phyloP scores from a whole-genome alignment of 495 filamentous ascomycete species.

The Astrocystis sublimbata region DNA sequence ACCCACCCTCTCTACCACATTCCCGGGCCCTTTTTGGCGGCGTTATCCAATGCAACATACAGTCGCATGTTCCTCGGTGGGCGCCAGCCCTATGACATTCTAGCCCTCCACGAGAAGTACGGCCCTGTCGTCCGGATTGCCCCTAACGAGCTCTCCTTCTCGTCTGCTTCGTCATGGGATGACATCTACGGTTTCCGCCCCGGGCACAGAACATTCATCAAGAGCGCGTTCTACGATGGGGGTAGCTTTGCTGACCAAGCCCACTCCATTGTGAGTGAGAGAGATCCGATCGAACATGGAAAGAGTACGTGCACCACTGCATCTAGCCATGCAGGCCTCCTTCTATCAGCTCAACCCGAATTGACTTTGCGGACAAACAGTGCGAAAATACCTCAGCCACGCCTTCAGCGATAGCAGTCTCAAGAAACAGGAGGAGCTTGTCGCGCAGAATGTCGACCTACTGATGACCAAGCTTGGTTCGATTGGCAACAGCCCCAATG shows the following conservation, averaged over 20 bases:
- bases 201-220: conserved; percentile 31
- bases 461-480: conserved; percentile 36
- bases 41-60: background rate
- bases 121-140: conserved; percentile 39
- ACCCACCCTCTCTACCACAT: background rate
- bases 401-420: conserved; percentile 38
- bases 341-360: background rate
- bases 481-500: conserved; percentile 6
- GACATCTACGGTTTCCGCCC: conserved; percentile 42
- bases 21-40: background rate
- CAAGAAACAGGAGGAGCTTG: conserved; percentile 44
- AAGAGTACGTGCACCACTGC: conserved; percentile 5
- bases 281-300: conserved; percentile 32
- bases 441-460: conserved; percentile 37
- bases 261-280: conserved; percentile 25
- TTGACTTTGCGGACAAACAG: background rate
- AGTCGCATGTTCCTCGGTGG: conserved; percentile 10
- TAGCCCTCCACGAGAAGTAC: background rate
- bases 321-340: background rate
- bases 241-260: conserved; percentile 29
- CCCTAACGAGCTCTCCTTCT: conserved; percentile 29
- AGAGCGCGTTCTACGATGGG: conserved; percentile 26
- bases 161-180: conserved; percentile 37
- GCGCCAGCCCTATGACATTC: conserved; percentile 14
- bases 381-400: conserved; percentile 30